Percentiles rank a stretch among this genome's conserved stretches.
These are phyloP conservation scores for Aspergillus caelatus DNA, from an alignment of 2,329 filamentous ascomycete species.

Conservation along the genomic window DNA sequence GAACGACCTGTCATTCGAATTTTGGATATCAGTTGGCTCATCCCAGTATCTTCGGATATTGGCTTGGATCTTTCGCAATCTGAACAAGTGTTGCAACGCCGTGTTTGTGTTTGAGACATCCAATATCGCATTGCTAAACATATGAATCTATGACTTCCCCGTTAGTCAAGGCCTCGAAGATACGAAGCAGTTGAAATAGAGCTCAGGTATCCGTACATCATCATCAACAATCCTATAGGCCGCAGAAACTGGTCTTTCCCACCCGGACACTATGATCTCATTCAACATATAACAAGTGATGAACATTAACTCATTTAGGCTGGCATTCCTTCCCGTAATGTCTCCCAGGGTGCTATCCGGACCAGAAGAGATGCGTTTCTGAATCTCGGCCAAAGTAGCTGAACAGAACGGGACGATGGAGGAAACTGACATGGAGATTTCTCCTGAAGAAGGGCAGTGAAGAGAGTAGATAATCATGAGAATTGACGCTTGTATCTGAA, in stretches of 20 bases:
- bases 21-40: slow-evolving; percentile 11
- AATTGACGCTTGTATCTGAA: slow-evolving; percentile 32
- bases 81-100: slow-evolving; percentile 28
- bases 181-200: not conserved
- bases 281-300: slow-evolving; percentile 35
- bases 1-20: slow-evolving; percentile 20
- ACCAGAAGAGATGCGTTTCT: slow-evolving; percentile 19
- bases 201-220: slow-evolving; percentile 19
- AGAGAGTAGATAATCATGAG: slow-evolving; percentile 31
- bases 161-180: not conserved
- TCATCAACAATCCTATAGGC: slow-evolving; percentile 29
- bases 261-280: slow-evolving; percentile 30
- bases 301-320: slow-evolving; percentile 28
- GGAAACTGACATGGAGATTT: slow-evolving; percentile 28
- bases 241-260: slow-evolving; percentile 31
- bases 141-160: slow-evolving; percentile 22
- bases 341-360: not conserved
- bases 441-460: slow-evolving; percentile 30
- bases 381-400: slow-evolving; percentile 29
- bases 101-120: slow-evolving; percentile 22
- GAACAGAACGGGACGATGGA: slow-evolving; percentile 32
- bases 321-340: slow-evolving; percentile 15
- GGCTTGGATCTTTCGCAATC: slow-evolving; percentile 31
- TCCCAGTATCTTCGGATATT: slow-evolving; percentile 28
- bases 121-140: slow-evolving; percentile 26